Evolutionary conservation across 768 basidiomycete genomes (phyloP).

Genomic region (Amanita rubescens): DNA sequence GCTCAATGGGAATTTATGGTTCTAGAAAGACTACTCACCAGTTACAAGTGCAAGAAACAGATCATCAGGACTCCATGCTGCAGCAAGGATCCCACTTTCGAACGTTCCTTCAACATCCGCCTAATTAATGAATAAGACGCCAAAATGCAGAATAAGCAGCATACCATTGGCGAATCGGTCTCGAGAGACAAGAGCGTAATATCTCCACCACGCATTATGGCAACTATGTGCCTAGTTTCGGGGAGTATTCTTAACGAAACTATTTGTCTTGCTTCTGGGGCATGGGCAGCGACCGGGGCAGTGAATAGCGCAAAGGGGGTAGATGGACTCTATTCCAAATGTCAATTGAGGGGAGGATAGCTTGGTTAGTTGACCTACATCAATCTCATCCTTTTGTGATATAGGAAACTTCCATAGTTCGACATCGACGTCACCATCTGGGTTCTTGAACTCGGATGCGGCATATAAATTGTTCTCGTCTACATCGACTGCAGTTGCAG

Average conservation of each 20-base stretch:
- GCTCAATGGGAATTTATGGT: neutral
- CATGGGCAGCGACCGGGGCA: conserved; percentile 21
- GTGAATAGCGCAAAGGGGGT: conserved; percentile 31
- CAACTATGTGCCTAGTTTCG: conserved; percentile 59
- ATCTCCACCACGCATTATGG: conserved; percentile 74
- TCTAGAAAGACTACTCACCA: conserved; percentile 33
- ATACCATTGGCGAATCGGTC: conserved; percentile 25
- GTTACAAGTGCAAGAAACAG: conserved; percentile 78
- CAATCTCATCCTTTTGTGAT: conserved; percentile 11
- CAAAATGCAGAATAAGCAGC: neutral
- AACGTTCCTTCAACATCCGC: conserved; percentile 81
- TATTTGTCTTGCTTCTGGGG: conserved; percentile 32
- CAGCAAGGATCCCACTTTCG: conserved; percentile 76
- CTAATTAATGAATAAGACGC: conserved; percentile 25
- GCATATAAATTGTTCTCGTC: conserved; percentile 56
- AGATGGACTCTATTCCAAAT: conserved; percentile 14
- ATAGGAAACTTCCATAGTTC: conserved; percentile 46
- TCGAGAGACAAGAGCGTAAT: conserved; percentile 58
- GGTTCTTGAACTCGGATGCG: conserved; percentile 41
- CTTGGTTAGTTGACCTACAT: conserved; percentile 10
- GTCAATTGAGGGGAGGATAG: neutral
- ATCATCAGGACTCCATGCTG: conserved; percentile 90
- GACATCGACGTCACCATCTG: conserved; percentile 46
- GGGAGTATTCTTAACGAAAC: conserved; percentile 63
- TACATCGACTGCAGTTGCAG: conserved; percentile 49